Base-by-base conservation (phyloP, 148 eudicot genomes). In the Amaranthus palmeri region DNA sequence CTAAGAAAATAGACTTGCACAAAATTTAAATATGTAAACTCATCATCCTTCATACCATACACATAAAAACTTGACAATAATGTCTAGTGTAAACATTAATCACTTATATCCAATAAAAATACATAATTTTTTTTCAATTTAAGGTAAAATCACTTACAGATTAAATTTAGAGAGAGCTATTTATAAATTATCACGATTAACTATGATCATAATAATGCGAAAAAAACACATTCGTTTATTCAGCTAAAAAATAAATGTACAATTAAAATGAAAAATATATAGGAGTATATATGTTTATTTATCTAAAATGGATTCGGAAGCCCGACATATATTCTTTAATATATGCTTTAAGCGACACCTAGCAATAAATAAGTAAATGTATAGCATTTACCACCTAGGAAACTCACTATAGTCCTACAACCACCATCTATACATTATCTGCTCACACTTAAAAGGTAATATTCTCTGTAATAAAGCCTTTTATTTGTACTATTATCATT, bases 361-460 rank as follows among this genome's bases (percentile, higher is more conserved):
- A 68, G 52, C 71, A 52, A 53, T 51, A 40, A 14, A 25, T 52
- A 52, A 14, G 6, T 11, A 43, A 43, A 53, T 51, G 46, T 7
- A 51, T 63, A 17, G 49, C 48, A 42, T 25, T 49, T 62, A 4
- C 67, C 48, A 42, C 48, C 67, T 62, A 4, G 14, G 46, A 68
- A 54, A 68, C 59, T 53, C 58, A 68, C 71, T 53, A 49, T 11
- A 54, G 45, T 36, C 70, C n/a, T 36, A 67, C 41, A 54, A 53
- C 11, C 59, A 68, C 71, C 58, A 64, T 64, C 68, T 8, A 64
- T 64, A 68, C 52, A 3, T 68, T 68, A 68, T 68, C 71, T 40
- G 43, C 71, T 53, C 58, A 52, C 18, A 42, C 13, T 45, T 64
- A 15, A 64, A 64, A 64, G 53, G 52, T 64, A 53, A 68, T 68